phyloP scores from a whole-genome alignment of 805 yeast genomes.

The Sugiyamaella lignohabitans region DNA sequence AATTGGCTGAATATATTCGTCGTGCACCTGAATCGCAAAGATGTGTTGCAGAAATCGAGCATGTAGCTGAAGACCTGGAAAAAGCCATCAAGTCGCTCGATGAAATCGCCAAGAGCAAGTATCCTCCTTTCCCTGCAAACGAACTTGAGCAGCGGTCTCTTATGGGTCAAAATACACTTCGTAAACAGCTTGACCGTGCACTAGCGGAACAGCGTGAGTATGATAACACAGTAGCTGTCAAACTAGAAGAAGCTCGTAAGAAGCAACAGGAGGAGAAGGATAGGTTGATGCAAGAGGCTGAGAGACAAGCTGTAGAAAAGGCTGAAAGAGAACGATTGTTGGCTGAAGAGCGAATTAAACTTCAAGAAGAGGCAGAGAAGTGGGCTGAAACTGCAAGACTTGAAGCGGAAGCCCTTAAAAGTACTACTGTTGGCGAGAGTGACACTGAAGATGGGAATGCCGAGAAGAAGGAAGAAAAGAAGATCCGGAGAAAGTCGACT shows the following conservation, averaged over 20 bases:
- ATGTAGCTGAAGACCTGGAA: slow-evolving; percentile 49
- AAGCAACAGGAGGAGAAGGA: slow-evolving; percentile 52
- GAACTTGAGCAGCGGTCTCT: slow-evolving; percentile 83
- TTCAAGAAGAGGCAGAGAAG: slow-evolving; percentile 30
- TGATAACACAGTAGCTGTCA: slow-evolving; percentile 50
- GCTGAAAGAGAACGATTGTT: slow-evolving; percentile 24
- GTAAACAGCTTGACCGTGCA: slow-evolving; percentile 62
- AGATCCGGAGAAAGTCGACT: slow-evolving; percentile 5
- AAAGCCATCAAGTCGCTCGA: slow-evolving; percentile 56
- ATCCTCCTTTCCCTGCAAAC: slow-evolving; percentile 71
- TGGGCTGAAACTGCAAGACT: slow-evolving; percentile 39
- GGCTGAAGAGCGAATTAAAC: slow-evolving; percentile 27
- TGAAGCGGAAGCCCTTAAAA: slow-evolving; percentile 30
- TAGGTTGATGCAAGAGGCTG: slow-evolving; percentile 35
- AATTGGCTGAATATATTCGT: slow-evolving; percentile 74
- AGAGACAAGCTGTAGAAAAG: slow-evolving; percentile 21
- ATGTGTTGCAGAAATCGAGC: slow-evolving; percentile 52
- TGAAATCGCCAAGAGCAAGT: slow-evolving; percentile 49
- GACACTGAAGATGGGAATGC: slow-evolving; percentile 10
- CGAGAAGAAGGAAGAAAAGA: slow-evolving; percentile 16
- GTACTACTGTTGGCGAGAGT: slow-evolving; percentile 13
- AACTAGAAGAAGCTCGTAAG: slow-evolving; percentile 68
- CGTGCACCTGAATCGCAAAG: slow-evolving; percentile 56
- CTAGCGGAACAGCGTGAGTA: slow-evolving; percentile 65
- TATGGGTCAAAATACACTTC: slow-evolving; percentile 71